These are phyloP conservation scores for Trifolium pratense DNA, from an alignment of 306 rosid genomes.

Conservation along the genomic window DNA sequence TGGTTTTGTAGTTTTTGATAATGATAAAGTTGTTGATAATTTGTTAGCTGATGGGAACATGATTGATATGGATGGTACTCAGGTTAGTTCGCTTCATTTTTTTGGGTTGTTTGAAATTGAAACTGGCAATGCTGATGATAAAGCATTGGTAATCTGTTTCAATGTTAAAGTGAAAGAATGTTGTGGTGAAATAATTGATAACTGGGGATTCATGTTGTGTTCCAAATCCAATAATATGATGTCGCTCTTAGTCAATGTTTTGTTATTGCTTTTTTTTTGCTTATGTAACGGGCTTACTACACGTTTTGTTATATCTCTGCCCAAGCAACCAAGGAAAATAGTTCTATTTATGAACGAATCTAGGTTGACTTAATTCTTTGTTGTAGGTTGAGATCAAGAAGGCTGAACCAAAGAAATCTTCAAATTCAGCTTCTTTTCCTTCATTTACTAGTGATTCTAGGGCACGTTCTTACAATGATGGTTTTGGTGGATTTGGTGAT, in stretches of 20 bases:
- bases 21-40: conserved; percentile 88
- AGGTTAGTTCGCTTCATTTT: conserved; percentile 72
- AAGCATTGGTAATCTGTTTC: neutral
- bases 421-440: conserved; percentile 86
- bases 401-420: conserved; percentile 99
- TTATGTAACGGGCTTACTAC: conserved; percentile 45
- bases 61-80: conserved; percentile 93
- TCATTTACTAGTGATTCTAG: conserved; percentile 94
- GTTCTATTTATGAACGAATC: conserved; percentile 47
- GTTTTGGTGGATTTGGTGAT: conserved; percentile 78
- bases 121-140: neutral
- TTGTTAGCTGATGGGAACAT: conserved; percentile 81
- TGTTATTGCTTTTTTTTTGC: conserved; percentile 18
- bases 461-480: conserved; percentile 86
- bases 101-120: neutral
- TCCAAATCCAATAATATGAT: conserved; percentile 27
- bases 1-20: conserved; percentile 87
- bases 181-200: conserved; percentile 7
- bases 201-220: conserved; percentile 11
- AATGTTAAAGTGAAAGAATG: neutral
- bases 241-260: neutral
- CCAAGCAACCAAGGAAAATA: conserved; percentile 40
- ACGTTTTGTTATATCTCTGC: conserved; percentile 53
- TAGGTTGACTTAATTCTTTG: conserved; percentile 96
- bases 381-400: conserved; percentile 99